Percentiles rank a stretch among this genome's conserved stretches.
These are phyloP conservation scores for Kodamaea arcana DNA, from an alignment of 1,139 yeast species.

Conservation along the genomic window DNA sequence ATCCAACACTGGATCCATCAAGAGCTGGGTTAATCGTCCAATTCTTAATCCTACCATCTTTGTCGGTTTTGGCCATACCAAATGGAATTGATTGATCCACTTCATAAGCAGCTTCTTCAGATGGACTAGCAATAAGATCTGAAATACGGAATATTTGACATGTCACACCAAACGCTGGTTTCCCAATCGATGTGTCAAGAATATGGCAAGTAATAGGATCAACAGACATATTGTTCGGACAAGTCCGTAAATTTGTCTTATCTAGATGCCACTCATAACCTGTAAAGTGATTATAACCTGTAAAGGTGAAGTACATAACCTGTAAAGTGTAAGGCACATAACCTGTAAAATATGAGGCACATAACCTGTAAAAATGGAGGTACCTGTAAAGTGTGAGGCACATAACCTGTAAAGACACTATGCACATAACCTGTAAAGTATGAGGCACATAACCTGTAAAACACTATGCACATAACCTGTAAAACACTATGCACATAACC, in stretches of 20 bases:
- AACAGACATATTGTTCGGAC: slow-evolving; percentile 22
- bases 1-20: slow-evolving; percentile 21
- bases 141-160: slow-evolving; percentile 51
- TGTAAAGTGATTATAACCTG: too few relatives aligned
- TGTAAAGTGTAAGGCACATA: too few relatives aligned
- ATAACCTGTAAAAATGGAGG: too few relatives aligned
- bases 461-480: too few relatives aligned
- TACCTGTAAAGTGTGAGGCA: too few relatives aligned
- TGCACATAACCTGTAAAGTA: too few relatives aligned
- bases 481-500: too few relatives aligned
- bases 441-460: too few relatives aligned
- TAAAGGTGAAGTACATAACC: too few relatives aligned
- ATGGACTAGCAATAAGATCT: slow-evolving; percentile 21
- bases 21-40: slow-evolving; percentile 56
- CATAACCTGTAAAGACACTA: too few relatives aligned
- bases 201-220: slow-evolving; percentile 83
- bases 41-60: slow-evolving; percentile 69
- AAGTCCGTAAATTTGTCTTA: slow-evolving; percentile 10
- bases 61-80: slow-evolving; percentile 65
- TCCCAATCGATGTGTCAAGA: slow-evolving; percentile 77
- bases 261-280: too few relatives aligned
- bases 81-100: slow-evolving; percentile 34
- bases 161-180: slow-evolving; percentile 67
- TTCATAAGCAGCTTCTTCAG: slow-evolving; percentile 26
- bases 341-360: too few relatives aligned